Conservation (phyloP, 208 protist species). For the Acanthamoeba divionensis region DNA sequence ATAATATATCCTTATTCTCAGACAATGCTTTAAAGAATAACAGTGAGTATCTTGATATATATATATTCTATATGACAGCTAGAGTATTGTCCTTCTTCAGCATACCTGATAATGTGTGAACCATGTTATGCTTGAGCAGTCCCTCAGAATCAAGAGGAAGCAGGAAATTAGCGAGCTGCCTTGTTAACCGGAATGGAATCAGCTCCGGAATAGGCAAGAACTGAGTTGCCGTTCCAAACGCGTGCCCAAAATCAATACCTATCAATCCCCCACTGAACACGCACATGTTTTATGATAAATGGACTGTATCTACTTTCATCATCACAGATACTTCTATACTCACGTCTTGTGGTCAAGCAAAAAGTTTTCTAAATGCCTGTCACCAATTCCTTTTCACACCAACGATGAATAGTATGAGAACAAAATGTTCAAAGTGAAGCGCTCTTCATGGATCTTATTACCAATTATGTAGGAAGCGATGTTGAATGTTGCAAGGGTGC, state of each 20-base stretch:
- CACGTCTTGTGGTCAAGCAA: constrained; percentile 78
- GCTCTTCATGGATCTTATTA: constrained; percentile 1
- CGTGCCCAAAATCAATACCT: constrained; percentile 93
- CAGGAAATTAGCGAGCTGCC: constrained; percentile 82
- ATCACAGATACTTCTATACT: background rate
- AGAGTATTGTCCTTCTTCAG: background rate
- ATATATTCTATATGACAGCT: background rate
- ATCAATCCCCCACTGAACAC: constrained; percentile 79
- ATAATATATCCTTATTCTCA: constrained; percentile 74
- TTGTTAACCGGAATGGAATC: constrained; percentile 90
- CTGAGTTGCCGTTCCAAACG: constrained; percentile 88
- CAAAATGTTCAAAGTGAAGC: background rate
- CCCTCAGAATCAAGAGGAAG: constrained; percentile 79
- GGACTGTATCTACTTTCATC: background rate
- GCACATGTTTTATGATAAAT: background rate
- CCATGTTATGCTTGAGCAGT: constrained; percentile 79
- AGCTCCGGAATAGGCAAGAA: constrained; percentile 89
- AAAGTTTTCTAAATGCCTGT: constrained; percentile 91
- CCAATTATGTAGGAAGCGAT: constrained; percentile 88
- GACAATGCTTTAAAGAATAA: constrained; percentile 68
- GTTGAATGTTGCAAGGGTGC: constrained; percentile 78
- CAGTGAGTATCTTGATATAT: background rate
- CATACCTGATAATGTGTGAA: constrained; percentile 60
- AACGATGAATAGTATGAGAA: background rate
- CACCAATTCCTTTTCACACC: constrained; percentile 78